Conservation (phyloP, 306 rosid genomes). For the Ormosia semicastrata region DNA sequence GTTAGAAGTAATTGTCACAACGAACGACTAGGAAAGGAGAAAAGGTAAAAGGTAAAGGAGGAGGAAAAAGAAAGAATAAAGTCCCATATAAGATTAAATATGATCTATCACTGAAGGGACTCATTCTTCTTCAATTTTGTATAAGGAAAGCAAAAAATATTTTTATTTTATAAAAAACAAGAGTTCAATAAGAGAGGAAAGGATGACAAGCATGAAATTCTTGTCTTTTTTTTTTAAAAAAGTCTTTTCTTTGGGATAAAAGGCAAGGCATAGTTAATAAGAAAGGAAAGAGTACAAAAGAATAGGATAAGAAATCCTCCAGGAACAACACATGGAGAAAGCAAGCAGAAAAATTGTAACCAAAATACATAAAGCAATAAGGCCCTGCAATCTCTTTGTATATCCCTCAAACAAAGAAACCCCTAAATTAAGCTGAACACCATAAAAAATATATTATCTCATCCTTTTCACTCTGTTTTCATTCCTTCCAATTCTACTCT, state of each 20-base stretch:
- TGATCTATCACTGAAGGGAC: not conserved
- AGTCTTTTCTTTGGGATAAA: too few species aligned
- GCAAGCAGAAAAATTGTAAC: not conserved
- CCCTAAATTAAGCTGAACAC: not conserved
- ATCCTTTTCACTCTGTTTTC: not conserved
- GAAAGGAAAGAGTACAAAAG: not conserved
- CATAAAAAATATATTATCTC: not conserved
- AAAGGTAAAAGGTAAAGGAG: not conserved
- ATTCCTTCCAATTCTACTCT: not conserved
- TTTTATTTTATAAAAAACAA: not conserved
- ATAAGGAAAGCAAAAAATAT: not conserved
- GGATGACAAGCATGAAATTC: not conserved
- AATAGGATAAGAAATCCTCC: not conserved
- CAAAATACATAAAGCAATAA: constrained; percentile 1
- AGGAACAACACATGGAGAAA: not conserved
- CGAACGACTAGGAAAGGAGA: not conserved
- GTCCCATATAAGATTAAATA: not conserved
- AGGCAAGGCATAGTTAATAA: not conserved
- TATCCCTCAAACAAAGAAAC: not conserved
- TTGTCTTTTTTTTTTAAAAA: not conserved
- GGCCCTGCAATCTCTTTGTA: not conserved
- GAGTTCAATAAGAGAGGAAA: not conserved
- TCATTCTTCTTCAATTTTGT: not conserved
- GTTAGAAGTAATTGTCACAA: not conserved
- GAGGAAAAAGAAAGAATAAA: not conserved